Base-by-base conservation (phyloP, 179 eudicot species). In the Patellifolia procumbens region DNA sequence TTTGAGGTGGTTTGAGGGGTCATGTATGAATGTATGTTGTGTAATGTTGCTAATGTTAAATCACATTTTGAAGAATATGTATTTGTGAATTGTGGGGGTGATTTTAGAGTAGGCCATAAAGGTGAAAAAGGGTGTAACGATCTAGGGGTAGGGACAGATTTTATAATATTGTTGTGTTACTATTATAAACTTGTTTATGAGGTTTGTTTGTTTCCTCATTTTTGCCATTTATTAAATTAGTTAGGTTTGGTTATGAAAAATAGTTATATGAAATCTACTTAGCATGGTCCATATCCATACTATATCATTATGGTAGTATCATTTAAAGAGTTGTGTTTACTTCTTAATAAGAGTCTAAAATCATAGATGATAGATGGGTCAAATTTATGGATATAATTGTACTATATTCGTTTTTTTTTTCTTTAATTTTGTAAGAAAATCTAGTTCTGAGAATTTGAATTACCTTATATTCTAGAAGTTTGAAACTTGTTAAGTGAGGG, bases 51-150 rank as follows among this genome's bases (percentile, higher is more conserved):
- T 39, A 28, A 10, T 52, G 48, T 29, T n/a, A 72, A 65, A 78
- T 68, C 73, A 42, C 61, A 58, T 60, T 68, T 74, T 48, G 13
- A 68, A 78, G 81, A 56, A 62, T 71, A 78, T 76, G 62, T n/a
- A n/a, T n/a, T n/a, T n/a, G n/a, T n/a, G 59, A 55, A 55, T 2
- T 55, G 70, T 31, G 53, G 59, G 69, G 48, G n/a, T 73, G 43
- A 35, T n/a, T 67, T 72, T 39, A 63, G 78, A 73, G 81, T 78
- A 75, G 81, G 63, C 77, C 76, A 82, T 63, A 75, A 82, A 78
- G 82, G 64, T 70, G 26, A 79, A 75, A 65, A 63, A 61, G 77
- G 73, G n/a, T 20, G 75, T 65, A 45, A 51, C 31, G 82, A 79
- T 82, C 76, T 82, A 53, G 74, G 78, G 17, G 68, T 70, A 71